These are phyloP conservation scores for Hericium coralloides DNA, from an alignment of 768 basidiomycete genomes.

Conservation along the genomic window DNA sequence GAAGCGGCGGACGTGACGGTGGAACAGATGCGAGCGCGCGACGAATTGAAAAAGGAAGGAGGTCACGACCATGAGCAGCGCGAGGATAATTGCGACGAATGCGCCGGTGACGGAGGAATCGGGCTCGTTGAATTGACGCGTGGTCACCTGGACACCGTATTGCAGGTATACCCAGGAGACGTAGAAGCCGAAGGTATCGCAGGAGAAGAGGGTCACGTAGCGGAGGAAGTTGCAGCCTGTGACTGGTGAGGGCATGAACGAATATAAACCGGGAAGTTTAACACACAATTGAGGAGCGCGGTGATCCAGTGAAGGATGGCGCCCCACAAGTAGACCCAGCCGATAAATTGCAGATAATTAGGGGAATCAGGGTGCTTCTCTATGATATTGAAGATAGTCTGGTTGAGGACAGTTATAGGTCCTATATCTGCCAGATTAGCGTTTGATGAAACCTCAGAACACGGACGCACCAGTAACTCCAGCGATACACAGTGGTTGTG, in stretches of 20 bases:
- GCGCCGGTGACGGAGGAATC: constrained; percentile 34
- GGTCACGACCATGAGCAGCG: constrained; percentile 65
- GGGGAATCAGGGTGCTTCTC: constrained; percentile 48
- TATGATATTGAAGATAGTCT: constrained; percentile 77
- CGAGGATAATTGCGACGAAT: constrained; percentile 61
- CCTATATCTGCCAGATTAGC: constrained; percentile 31
- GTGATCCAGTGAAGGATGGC: constrained; percentile 82
- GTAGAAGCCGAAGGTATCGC: constrained; percentile 90
- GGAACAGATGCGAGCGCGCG: constrained; percentile 57
- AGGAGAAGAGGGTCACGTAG: constrained; percentile 86
- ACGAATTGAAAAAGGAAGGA: constrained; percentile 68
- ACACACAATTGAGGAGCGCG: constrained; percentile 66
- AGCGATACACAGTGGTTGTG: constrained; percentile 86
- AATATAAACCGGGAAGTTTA: background rate
- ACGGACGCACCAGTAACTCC: constrained; percentile 67
- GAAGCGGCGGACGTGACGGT: constrained; percentile 66
- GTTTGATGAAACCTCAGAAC: background rate
- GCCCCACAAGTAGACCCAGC: constrained; percentile 90
- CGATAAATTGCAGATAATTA: constrained; percentile 76
- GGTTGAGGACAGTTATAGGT: constrained; percentile 90
- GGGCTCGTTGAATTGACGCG: constrained; percentile 49
- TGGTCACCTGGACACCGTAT: constrained; percentile 81
- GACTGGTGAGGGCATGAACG: constrained; percentile 2
- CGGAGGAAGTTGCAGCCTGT: constrained; percentile 75
- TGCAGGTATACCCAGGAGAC: constrained; percentile 87